Evolutionary conservation across 2,329 filamentous ascomycete species (phyloP), one percentile per base, ranked within the genome.

Genomic region (Xylaria sp.): DNA sequence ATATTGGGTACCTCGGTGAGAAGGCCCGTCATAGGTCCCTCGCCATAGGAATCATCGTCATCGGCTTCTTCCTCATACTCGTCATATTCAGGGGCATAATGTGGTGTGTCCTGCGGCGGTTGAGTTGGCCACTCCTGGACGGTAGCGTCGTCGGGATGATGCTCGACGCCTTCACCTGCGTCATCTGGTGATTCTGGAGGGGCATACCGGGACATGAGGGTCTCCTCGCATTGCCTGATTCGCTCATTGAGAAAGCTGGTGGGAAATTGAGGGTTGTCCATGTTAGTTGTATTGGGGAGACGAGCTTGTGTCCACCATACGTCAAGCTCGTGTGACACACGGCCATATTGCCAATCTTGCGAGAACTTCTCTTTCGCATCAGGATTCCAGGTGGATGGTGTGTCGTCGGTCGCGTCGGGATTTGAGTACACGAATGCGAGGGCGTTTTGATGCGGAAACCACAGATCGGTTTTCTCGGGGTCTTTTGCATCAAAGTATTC

Each of bases 1-100:
- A 98, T 97, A 72, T 98, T 92, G 34, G 95, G 95, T 12, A 98
- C 93, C 78, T 98, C 95, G 0, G 95, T 98, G 64, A 98, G 83
- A 14, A 98, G 83, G 12, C 95, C 95, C 19, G 93, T 92, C 76
- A 93, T 86, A 24, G 93, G 91, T 3, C 93, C 92, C 72, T 94
- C 90, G 17, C 88, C 90, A 73, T 92, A 92, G n/a, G 92, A 92
- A 71, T 93, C 91, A 75, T 94, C 91, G 69, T 94, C 92, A 57
- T 83, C 81, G 4, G 78, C 76, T 68, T 79, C 77, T 57, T 86
- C 85, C 14, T 85, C 84, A 4, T 86, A 84, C 50, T 87, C 85
- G 24, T 86, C 84, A 27, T 87, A 84, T 63, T 85, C 83, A 14
- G 81, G 78, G 21, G 79, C 77, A 36, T 78, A 78, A 50, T 75